Evolutionary conservation across 345 rosid genomes (phyloP), one percentile per base, ranked within the genome.

Genomic region (Brassica juncea): DNA sequence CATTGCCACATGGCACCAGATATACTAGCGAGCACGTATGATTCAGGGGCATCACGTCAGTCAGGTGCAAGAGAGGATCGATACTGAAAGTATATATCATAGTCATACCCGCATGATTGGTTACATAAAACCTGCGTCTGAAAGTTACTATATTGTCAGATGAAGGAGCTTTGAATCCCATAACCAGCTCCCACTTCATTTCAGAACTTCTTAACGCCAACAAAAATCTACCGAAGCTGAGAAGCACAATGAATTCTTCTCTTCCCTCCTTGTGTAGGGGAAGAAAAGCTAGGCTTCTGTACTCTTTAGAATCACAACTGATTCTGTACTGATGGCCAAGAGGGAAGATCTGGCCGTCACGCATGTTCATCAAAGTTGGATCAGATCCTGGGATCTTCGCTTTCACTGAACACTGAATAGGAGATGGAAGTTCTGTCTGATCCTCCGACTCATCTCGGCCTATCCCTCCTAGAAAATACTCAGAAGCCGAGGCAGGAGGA

Each of bases 261-360:
- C 67, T 63, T 58, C 34, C 35, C 9, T 75, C 32, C 8, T 67
- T 25, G 21, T 55, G 16, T n/a, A 75, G 27, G 5, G 19, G 58
- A 57, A 75, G 66, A 30, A 67, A 0, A 57, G 44, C 66, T 16
- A 67, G 1, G 19, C 19, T 6, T 14, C 16, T 49, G 19, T 49
- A 49, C 1, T 12, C 54, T 47, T 47, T 11, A 47, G 19, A 12
- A 49, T n/a, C 55, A 4, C 58, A 6, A 16, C 37, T 28, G 2
- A 66, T 25, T 66, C 58, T 75, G 72, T 35, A 75, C 12, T 75
- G 72, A 57, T 75, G 8, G 1, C 72, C 58, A 7, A 75, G 5
- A 35, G 72, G 35, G 66, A 75, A 2, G 5, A 55, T 35, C 28
- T 66, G 42, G 1, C 58, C 39, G 58, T 55, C 39, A 1, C 27